phyloP scores from a whole-genome alignment of 148 eudicot species.

The Bassia scoparia region DNA sequence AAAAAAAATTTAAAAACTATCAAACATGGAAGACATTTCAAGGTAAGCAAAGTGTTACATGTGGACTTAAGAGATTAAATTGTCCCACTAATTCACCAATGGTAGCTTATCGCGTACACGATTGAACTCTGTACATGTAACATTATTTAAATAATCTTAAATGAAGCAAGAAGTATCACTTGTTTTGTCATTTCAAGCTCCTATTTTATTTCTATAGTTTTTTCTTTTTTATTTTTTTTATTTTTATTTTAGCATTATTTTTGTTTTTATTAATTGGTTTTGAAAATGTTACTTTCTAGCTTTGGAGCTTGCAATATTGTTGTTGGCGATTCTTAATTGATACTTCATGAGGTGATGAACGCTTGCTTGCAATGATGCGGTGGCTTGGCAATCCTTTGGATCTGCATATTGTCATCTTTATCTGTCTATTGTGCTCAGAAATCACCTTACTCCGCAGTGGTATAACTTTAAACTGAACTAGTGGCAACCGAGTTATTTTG shows the following conservation, averaged over 20 bases:
- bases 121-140: too few relatives aligned
- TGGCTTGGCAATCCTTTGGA: conserved; percentile 74
- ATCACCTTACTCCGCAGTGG: conserved; percentile 41
- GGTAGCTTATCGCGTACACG: too few relatives aligned
- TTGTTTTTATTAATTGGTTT: conserved; percentile 10
- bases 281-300: conserved; percentile 34
- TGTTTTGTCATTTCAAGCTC: too few relatives aligned
- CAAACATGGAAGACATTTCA: too few relatives aligned
- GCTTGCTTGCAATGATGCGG: conserved; percentile 68
- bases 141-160: too few relatives aligned
- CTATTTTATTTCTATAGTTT: too few relatives aligned
- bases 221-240: too few relatives aligned
- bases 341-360: conserved; percentile 39
- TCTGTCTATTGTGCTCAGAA: conserved; percentile 50
- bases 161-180: too few relatives aligned
- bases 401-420: conserved; percentile 71
- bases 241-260: neutral
- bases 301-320: conserved; percentile 74
- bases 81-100: too few relatives aligned
- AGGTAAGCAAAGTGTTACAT: too few relatives aligned
- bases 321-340: conserved; percentile 61
- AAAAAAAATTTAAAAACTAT: too few relatives aligned
- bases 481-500: neutral
- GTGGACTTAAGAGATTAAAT: too few relatives aligned
- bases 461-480: conserved; percentile 9